Evolutionary conservation across 345 rosid genomes (phyloP), one percentile per base, ranked within the genome.

Genomic region (Pelargonium nanum): DNA sequence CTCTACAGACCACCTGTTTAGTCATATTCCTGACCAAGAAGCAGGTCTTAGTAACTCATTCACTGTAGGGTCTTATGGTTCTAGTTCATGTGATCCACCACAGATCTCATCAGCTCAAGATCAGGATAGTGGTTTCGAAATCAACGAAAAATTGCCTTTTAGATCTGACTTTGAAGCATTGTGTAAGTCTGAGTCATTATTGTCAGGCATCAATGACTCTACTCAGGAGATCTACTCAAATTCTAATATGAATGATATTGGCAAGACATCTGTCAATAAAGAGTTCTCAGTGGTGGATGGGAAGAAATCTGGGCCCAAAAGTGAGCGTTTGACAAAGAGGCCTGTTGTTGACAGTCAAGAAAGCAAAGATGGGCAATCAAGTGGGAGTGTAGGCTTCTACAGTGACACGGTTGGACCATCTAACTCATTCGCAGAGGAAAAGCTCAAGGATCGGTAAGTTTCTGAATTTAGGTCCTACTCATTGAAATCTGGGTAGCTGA

Each of bases 31-130:
- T n/a, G 83, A 74, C 24, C 66, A 32, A 62, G 90, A 80, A 51
- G 71, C 82, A 10, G 65, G 68, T 62, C 53, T 68, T 65, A 78
- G 58, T 68, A 82, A 65, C 57, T 70, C 78, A 56, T 70, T 81
- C 72, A 21, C 60, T 0, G 77, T 72, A 30, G 85, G 80, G 34
- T 74, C 84, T 30, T 80, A 70, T 63, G 78, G 78, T 54, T 79
- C 85, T 67, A 80, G 60, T 67, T 60, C 75, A 21, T 71, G 76
- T 59, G 80, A 76, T 40, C 58, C 60, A 2, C 66, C 61, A 1
- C 77, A 65, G 24, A n/a, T 57, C 61, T 58, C 22, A 64, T 59
- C 65, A 7, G 72, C 73, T 57, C 75, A 71, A 50, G 77, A 76
- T 24, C 70, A 53, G 54, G 58, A 55, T 24, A 67, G 65, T 66